Evolutionary conservation across 2,329 filamentous ascomycete genomes (phyloP), one percentile per base, ranked within the genome.

Genomic region (Beauveria sp.): DNA sequence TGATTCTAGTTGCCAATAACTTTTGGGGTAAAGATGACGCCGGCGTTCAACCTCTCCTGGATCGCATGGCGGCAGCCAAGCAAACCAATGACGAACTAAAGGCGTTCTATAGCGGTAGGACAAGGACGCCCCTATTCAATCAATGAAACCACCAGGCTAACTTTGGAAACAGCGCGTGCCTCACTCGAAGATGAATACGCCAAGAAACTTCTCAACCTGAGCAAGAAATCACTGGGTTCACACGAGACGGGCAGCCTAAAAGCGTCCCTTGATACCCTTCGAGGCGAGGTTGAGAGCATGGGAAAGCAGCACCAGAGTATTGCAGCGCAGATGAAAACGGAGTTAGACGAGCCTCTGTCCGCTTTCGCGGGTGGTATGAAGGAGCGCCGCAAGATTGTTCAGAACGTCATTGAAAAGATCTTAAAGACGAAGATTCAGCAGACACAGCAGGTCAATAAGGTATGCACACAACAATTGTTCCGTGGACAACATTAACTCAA

Each of bases 1-100:
- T 53, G 53, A 28, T 41, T 46, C 3, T 55, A 92, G 92, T 99
- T 79, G 93, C 94, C 70, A 99, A 99, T 79, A 99, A 99, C 74
- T 99, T 99, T 76, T 99, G 94, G 94, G 94, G 94, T 65, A 97
- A 96, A 80, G 93, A 97, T 74, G 94, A 99, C 80, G 94, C 93
- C 56, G 96, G 94, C 72, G 92, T 99, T 70, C 82, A 83, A 51
- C 96, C 94, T 62, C 84, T 99, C 70, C 83, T 99, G 34, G 91
- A 93, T 73, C 93, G 94, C 70, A 96, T 99, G 91, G 88, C 91
- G 71, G 88, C 87, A 75, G 91, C 94, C 54, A 99, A 99, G 80
- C 86, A 89, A 69, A 97, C 94, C 28, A 92, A 89, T 72, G 96
- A 99, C 75, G 94, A 99, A 76, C 76, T 99, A 55, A 93, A 90